These are phyloP conservation scores for Claviceps sp. DNA, from an alignment of 2,329 filamentous ascomycete genomes.

Conservation along the genomic window DNA sequence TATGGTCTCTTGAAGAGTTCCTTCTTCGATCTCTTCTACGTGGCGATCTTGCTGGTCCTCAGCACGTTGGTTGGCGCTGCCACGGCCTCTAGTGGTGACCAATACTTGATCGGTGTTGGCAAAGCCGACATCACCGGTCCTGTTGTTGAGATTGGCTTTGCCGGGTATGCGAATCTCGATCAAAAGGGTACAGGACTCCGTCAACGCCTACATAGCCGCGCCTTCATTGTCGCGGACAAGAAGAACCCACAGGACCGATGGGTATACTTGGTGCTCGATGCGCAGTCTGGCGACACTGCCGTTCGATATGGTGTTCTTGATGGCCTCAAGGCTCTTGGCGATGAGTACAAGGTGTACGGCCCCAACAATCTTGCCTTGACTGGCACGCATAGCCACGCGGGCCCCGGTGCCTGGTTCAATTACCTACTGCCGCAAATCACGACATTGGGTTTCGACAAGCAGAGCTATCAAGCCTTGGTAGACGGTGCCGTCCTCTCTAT, in stretches of 20 bases:
- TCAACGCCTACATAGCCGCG: constrained; percentile 76
- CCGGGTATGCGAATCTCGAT: constrained; percentile 78
- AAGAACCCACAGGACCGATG: constrained; percentile 57
- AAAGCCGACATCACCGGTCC: constrained; percentile 54
- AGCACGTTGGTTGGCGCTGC: background rate
- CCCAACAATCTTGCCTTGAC: constrained; percentile 78
- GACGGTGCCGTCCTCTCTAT: constrained; percentile 76
- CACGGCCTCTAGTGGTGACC: constrained; percentile 12
- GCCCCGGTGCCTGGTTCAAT: constrained; percentile 86
- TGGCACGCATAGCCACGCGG: constrained; percentile 86
- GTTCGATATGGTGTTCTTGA: constrained; percentile 77
- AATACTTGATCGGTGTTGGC: constrained; percentile 40
- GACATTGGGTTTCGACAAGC: constrained; percentile 69
- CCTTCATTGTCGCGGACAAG: constrained; percentile 71
- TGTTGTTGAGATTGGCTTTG: constrained; percentile 80
- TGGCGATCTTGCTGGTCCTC: background rate
- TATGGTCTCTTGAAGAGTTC: background rate
- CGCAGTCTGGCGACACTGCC: constrained; percentile 78
- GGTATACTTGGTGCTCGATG: constrained; percentile 79
- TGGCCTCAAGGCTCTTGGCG: constrained; percentile 54
- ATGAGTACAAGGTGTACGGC: constrained; percentile 60
- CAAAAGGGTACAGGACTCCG: constrained; percentile 75
- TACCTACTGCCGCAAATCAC: constrained; percentile 89
- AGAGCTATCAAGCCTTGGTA: constrained; percentile 82
- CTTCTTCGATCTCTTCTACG: constrained; percentile 5